Base-by-base conservation (phyloP, 768 basidiomycete species). In the Calocybe gangraenosa region DNA sequence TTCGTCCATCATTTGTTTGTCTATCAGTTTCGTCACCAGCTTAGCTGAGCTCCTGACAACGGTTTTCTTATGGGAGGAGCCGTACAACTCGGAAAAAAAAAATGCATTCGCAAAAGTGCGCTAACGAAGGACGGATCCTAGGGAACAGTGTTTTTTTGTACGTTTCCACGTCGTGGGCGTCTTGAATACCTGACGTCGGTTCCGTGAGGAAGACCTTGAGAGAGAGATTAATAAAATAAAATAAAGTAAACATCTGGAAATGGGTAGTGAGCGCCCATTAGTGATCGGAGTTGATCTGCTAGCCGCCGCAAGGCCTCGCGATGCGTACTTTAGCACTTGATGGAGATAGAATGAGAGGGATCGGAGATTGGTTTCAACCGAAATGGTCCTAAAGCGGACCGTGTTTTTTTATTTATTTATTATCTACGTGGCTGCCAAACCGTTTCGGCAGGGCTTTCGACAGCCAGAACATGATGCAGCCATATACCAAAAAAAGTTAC, bases 251-350 rank as follows among this genome's bases (percentile, higher is more conserved):
- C 40, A 35, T 36, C 43, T 48, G 21, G 37, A 52, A 51, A 47
- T 44, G 50, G 50, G 35, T 33, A 34, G 22, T 18, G 43, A 44
- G 44, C 42, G 48, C 50, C 46, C 47, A 52, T 48, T 35, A 23
- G 9, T 53, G 52, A 53, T 53, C 52, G 52, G 52, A 53, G 31
- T 44, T 47, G 19, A 34, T 34, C 31, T 20, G 44, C 46, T 42
- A 45, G 42, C 39, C 46, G 46, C 48, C 52, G 48, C 47, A 43
- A 46, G 37, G 15, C 37, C 34, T 48, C 43, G 40, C 43, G 39
- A 47, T 44, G 37, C 37, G 35, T 36, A 47, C 37, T 22, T 28
- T 41, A 11, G 14, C 18, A 25, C 43, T 32, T 13, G 40, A 52
- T 48, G 51, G 51, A 40, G 47, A 46, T 23, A 20, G 36, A 20